Conservation (phyloP, 441 rosid species). For the Kokia cookei region DNA sequence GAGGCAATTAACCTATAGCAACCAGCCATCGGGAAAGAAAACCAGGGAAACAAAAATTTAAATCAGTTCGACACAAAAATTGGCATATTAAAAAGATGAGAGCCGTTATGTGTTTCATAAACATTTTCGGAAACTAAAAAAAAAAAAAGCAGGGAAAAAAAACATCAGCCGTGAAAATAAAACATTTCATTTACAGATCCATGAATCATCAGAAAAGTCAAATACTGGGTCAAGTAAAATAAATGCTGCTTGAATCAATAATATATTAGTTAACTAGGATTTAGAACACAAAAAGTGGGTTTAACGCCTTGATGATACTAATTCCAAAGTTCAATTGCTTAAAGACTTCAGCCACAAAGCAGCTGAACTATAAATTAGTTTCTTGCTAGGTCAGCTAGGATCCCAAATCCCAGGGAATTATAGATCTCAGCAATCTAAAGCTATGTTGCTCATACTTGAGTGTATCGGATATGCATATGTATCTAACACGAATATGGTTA, state of each 20-base stretch:
- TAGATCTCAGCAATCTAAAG: neutral
- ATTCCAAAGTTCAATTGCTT: neutral
- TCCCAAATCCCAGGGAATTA: neutral
- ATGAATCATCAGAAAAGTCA: neutral
- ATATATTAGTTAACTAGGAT: neutral
- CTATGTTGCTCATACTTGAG: too few species aligned
- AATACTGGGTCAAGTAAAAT: neutral
- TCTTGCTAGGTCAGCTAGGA: neutral
- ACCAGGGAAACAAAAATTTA: neutral
- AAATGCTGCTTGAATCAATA: neutral
- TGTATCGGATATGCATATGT: too few species aligned
- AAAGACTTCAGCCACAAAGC: neutral
- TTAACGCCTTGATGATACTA: neutral
- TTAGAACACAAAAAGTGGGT: neutral
- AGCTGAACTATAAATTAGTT: neutral
- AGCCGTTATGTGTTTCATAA: neutral
- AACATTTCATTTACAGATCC: neutral
- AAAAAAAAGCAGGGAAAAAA: neutral
- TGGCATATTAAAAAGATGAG: neutral
- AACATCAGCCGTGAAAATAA: neutral
- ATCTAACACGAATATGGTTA: too few species aligned
- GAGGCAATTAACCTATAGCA: slow-evolving; percentile 68
- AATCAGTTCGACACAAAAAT: neutral
- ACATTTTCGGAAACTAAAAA: neutral
- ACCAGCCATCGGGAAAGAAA: slow-evolving; percentile 7